These are phyloP conservation scores for Aureobasidium lini DNA, from an alignment of 2,329 filamentous ascomycete species.

Conservation along the genomic window DNA sequence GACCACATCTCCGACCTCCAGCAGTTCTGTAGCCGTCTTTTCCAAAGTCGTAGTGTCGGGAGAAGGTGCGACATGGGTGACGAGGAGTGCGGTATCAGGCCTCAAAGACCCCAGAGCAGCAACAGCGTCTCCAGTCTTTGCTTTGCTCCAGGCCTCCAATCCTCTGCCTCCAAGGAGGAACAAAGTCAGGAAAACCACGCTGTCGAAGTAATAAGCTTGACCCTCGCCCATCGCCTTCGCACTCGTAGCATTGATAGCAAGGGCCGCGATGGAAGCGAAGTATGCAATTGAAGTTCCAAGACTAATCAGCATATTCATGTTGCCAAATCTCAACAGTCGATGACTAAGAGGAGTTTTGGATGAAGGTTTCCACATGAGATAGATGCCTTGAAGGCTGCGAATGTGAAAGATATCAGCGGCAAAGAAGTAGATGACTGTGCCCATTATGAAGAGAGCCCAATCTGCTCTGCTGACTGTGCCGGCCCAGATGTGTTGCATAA, in stretches of 20 bases:
- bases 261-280: constrained; percentile 68
- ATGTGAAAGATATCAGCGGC: constrained; percentile 79
- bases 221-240: constrained; percentile 16
- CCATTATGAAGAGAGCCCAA: constrained; percentile 71
- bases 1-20: constrained; percentile 52
- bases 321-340: constrained; percentile 86
- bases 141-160: constrained; percentile 85
- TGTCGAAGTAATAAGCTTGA: constrained; percentile 65
- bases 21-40: constrained; percentile 50
- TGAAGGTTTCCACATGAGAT: constrained; percentile 65
- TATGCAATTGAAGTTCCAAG: constrained; percentile 85
- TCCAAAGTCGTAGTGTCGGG: constrained; percentile 15
- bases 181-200: constrained; percentile 83
- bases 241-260: constrained; percentile 50
- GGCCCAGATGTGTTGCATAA: constrained; percentile 63
- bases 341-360: constrained; percentile 66
- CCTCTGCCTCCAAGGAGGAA: constrained; percentile 71
- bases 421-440: constrained; percentile 81
- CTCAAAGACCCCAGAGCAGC: constrained; percentile 69
- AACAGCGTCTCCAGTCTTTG: constrained; percentile 80
- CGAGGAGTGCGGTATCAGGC: constrained; percentile 66
- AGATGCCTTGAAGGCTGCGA: constrained; percentile 70
- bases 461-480: constrained; percentile 65
- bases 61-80: constrained; percentile 28
- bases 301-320: constrained; percentile 92